phyloP scores from a whole-genome alignment of 2,329 filamentous ascomycete species.

The Talaromyces verruculosus region DNA sequence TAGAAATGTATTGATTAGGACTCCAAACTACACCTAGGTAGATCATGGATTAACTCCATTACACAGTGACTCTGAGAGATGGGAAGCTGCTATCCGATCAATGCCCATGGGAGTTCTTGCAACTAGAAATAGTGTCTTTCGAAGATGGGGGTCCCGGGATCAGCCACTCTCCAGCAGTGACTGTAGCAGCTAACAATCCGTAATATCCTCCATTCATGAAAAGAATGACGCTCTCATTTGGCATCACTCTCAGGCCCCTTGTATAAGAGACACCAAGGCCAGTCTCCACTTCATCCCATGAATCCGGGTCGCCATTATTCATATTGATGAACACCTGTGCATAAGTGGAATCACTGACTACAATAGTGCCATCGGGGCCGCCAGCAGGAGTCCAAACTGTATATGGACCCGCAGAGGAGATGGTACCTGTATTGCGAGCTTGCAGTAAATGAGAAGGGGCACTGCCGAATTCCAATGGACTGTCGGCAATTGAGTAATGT shows the following conservation, averaged over 20 bases:
- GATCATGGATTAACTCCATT: no score
- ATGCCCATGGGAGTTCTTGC: not conserved
- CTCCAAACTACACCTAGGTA: no score
- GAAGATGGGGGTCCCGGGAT: not conserved
- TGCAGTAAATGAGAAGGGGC: constrained; percentile 45
- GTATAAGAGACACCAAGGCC: constrained; percentile 48
- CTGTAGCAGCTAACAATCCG: not conserved
- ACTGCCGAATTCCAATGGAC: constrained; percentile 52
- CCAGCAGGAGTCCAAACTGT: constrained; percentile 54
- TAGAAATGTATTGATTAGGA: no score
- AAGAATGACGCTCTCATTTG: constrained; percentile 29
- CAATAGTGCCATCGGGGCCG: constrained; percentile 50
- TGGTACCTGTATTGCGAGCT: constrained; percentile 42
- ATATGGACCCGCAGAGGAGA: constrained; percentile 48
- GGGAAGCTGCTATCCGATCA: not conserved
- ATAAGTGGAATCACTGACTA: constrained; percentile 45
- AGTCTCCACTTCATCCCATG: constrained; percentile 49
- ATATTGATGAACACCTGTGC: constrained; percentile 51
- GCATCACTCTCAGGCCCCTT: constrained; percentile 47
- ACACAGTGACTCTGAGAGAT: no score
- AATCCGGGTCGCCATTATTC: constrained; percentile 43
- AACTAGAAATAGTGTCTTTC: constrained; percentile 7
- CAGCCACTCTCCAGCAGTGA: constrained; percentile 11
- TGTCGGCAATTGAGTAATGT: constrained; percentile 52
- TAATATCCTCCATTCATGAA: constrained; percentile 13